phyloP scores from a whole-genome alignment of 2,329 filamentous ascomycete genomes.

The Aspergillus arachidicola region DNA sequence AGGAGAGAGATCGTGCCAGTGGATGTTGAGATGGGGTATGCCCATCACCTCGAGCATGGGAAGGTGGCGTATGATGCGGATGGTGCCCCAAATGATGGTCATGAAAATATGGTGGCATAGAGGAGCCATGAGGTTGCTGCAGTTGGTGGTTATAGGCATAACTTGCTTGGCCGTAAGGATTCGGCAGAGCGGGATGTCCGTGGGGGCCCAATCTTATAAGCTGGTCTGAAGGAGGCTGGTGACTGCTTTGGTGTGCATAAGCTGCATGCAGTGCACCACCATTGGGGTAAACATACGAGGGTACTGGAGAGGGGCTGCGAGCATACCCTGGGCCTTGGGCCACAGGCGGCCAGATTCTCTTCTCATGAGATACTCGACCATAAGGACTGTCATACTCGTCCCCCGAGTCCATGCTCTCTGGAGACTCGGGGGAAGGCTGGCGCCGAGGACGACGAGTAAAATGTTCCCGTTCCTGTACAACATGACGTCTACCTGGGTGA shows the following conservation, averaged over 20 bases:
- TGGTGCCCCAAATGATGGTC: conserved; percentile 33
- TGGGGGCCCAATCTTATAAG: conserved; percentile 35
- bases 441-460: conserved; percentile 42
- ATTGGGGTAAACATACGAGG: conserved; percentile 40
- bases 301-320: conserved; percentile 44
- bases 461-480: conserved; percentile 40
- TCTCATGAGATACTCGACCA: conserved; percentile 40
- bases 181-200: conserved; percentile 25
- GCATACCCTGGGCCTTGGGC: conserved; percentile 39
- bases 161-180: conserved; percentile 29
- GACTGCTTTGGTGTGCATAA: conserved; percentile 29
- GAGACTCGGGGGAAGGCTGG: conserved; percentile 54
- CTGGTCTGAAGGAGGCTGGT: conserved; percentile 34
- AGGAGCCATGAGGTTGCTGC: conserved; percentile 28
- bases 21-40: conserved; percentile 35
- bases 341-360: conserved; percentile 35
- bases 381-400: conserved; percentile 62
- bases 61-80: conserved; percentile 23
- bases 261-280: conserved; percentile 28
- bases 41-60: conserved; percentile 31
- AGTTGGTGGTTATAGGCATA: conserved; percentile 35
- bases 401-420: conserved; percentile 65
- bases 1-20: conserved; percentile 30
- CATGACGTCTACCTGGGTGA: conserved; percentile 39
- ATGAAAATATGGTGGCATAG: conserved; percentile 32